A percentile compares a stretch with the other conserved stretches of the same genome.
phyloP scores from a whole-genome alignment of 2,329 filamentous ascomycete species.

The Akanthomyces dipterigenus region DNA sequence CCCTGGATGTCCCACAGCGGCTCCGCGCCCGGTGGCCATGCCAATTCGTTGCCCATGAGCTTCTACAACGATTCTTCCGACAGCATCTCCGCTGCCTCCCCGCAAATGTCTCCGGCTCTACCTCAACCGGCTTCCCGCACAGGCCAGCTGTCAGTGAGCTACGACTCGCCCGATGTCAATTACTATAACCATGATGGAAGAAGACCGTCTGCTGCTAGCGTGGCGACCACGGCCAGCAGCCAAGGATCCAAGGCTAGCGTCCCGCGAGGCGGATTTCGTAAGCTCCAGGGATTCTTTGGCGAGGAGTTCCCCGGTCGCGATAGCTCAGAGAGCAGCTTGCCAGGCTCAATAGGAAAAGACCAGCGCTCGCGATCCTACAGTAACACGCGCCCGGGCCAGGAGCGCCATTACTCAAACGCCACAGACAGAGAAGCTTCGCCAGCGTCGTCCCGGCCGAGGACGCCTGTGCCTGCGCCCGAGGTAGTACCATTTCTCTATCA shows the following conservation, averaged over 20 bases:
- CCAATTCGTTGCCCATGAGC: conserved; percentile 42
- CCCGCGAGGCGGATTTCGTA: conserved; percentile 67
- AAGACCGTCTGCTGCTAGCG: conserved; percentile 80
- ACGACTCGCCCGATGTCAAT: conserved; percentile 54
- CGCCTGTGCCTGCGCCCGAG: conserved; percentile 82
- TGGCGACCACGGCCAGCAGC: conserved; percentile 72
- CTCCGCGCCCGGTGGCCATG: conserved; percentile 21
- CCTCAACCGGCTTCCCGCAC: conserved; percentile 37
- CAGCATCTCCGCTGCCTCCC: conserved; percentile 53
- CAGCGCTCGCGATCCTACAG: conserved; percentile 58
- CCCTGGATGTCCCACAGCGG: conserved; percentile 50
- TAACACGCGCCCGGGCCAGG: conserved; percentile 54
- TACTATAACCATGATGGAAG: conserved; percentile 63
- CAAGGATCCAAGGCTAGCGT: conserved; percentile 70
- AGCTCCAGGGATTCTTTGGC: conserved; percentile 86
- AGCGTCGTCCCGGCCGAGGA: conserved; percentile 68
- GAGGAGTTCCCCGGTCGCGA: conserved; percentile 75
- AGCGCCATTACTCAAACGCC: conserved; percentile 74
- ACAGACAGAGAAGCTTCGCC: conserved; percentile 71
- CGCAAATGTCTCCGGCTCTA: conserved; percentile 66
- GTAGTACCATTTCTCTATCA: conserved; percentile 98
- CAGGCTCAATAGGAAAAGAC: conserved; percentile 46
- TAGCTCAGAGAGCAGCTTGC: conserved; percentile 64
- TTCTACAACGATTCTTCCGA: conserved; percentile 75
- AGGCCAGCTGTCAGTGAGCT: conserved; percentile 35